Base-by-base conservation (phyloP, 176 grass and related monocot species). In the Eleusine coracana region DNA sequence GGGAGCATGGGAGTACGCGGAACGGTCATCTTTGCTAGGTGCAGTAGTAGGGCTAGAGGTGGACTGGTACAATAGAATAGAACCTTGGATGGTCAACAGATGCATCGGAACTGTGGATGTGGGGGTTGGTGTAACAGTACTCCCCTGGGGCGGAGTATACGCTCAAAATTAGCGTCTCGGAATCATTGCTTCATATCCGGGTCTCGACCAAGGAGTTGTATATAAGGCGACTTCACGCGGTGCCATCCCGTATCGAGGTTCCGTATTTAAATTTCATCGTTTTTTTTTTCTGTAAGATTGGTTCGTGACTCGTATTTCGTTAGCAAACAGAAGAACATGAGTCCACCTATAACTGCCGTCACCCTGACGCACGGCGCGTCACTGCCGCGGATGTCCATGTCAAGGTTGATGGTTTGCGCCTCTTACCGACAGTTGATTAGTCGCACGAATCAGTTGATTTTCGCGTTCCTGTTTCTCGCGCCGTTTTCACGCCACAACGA, bases 121-220 rank as follows among this genome's bases (percentile, higher is more conserved):
- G 10, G 11, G 25, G 42, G 76, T 89, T 81, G 82, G 87, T 89
- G 87, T 11, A 85, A 65, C 4, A 81, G 71, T 58, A 70, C 42
- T 23, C 25, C 25, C 25, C 25, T 25, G 25, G 25, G 25, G 25
- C 25, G 25, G 25, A 25, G 25, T 25, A 25, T 13, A 65, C 29
- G 77, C 58, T 55, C 4, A 13, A 14, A 12, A 13, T 64, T 61
- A 2, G 41, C 16, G 52, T 17, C 16, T 5, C 50, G 4, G 50
- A 52, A 52, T 52, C 13, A 7, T 55, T 55, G 52, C 17, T 23
- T 59, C 10, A 10, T 25, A 25, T 23, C 21, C 2, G 7, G 56
- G 7, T 8, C 9, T 23, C 7, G 21, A 7, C 52, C 52, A 5
- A 20, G 56, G 10, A 59, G 21, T 23, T 55, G 3, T 17, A 34